Conservation (phyloP, 495 filamentous ascomycete species). For the Articulospora tetracladia region DNA sequence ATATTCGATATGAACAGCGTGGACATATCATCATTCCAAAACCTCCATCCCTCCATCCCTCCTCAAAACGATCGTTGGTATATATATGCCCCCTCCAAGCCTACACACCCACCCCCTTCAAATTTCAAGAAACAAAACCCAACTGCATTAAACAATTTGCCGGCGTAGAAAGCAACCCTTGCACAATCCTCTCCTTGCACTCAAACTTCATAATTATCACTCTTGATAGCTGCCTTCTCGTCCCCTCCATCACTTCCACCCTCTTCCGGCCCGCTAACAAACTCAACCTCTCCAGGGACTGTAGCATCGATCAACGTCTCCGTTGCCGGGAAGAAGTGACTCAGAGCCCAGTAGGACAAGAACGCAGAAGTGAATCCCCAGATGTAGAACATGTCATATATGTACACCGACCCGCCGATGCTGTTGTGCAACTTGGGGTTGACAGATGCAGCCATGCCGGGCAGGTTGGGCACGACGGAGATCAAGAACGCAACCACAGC, state of each 20-base stretch:
- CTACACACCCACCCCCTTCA: neutral
- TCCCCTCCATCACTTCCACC: constrained; percentile 16
- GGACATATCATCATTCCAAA: neutral
- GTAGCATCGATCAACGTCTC: constrained; percentile 28
- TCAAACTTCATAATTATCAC: constrained; percentile 14
- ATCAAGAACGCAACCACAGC: constrained; percentile 37
- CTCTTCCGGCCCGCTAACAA: constrained; percentile 11
- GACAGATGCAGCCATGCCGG: constrained; percentile 31
- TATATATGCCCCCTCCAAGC: neutral
- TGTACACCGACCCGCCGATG: constrained; percentile 22
- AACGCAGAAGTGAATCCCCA: constrained; percentile 38
- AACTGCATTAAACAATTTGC: neutral
- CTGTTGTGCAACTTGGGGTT: constrained; percentile 48
- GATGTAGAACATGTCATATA: constrained; percentile 37
- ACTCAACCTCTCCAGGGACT: constrained; percentile 8
- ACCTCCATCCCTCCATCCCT: neutral
- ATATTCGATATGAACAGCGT: neutral
- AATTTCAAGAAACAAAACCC: neutral
- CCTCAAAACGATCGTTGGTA: neutral
- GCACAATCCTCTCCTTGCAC: neutral
- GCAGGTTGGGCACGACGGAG: constrained; percentile 34
- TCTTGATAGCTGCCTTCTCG: constrained; percentile 16
- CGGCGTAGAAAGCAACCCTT: neutral
- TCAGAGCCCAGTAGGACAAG: constrained; percentile 28
- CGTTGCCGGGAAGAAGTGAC: constrained; percentile 31